phyloP scores from a whole-genome alignment of 2,329 filamentous ascomycete species.

The Teratosphaeria destructans region DNA sequence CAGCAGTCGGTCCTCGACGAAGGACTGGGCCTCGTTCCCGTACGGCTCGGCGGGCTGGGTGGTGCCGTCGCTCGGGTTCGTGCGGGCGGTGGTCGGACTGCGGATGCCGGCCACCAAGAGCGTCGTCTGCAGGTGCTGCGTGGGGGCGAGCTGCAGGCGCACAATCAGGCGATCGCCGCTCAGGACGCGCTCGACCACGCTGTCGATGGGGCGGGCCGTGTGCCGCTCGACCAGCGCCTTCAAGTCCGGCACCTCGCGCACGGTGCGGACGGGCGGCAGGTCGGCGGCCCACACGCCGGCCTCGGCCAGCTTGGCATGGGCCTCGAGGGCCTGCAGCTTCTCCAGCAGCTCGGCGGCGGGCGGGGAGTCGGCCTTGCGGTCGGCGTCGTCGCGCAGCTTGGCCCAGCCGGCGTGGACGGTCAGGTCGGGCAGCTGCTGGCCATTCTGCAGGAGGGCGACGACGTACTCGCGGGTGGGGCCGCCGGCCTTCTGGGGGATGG shows the following conservation, averaged over 20 bases:
- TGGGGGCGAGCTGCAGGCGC: conserved; percentile 67
- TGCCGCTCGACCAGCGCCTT: conserved; percentile 66
- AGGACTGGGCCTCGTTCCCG: conserved; percentile 78
- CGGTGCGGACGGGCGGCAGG: conserved; percentile 58
- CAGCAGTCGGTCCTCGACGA: conserved; percentile 74
- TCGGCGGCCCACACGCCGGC: conserved; percentile 72
- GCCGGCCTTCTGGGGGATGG: conserved; percentile 54
- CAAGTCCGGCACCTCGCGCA: conserved; percentile 69
- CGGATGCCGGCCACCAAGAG: conserved; percentile 82
- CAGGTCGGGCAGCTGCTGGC: conserved; percentile 67
- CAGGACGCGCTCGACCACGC: conserved; percentile 78
- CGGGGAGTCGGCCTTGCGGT: conserved; percentile 78
- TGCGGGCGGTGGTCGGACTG: conserved; percentile 78
- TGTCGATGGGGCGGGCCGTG: conserved; percentile 74
- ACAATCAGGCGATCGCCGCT: conserved; percentile 84
- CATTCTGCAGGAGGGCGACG: conserved; percentile 63
- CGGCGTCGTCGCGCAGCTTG: conserved; percentile 88
- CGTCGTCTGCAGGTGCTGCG: conserved; percentile 81
- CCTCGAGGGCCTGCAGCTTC: conserved; percentile 65
- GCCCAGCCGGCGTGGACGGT: conserved; percentile 82
- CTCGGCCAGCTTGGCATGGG: conserved; percentile 63
- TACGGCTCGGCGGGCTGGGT: conserved; percentile 79
- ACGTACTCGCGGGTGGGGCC: conserved; percentile 76
- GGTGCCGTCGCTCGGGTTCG: conserved; percentile 65
- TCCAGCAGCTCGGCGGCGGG: conserved; percentile 62